Evolutionary conservation across 2,329 filamentous ascomycete species (phyloP).

Genomic region (Hortaea sp.): DNA sequence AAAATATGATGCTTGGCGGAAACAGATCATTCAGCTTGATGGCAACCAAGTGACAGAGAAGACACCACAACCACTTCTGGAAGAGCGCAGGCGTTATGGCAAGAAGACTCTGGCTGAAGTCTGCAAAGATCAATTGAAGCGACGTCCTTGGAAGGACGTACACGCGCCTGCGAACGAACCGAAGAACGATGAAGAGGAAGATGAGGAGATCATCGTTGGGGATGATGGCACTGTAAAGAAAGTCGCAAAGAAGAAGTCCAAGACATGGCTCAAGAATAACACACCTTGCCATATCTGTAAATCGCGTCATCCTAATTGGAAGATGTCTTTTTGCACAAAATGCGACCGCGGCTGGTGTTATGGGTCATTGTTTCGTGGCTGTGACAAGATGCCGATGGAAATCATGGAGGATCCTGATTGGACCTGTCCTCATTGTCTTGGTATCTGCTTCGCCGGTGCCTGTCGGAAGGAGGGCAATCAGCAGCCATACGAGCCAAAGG

Average conservation of each 20-base stretch:
- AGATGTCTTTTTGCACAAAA: constrained; percentile 67
- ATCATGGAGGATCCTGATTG: constrained; percentile 73
- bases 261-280: constrained; percentile 40
- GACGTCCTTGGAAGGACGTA: constrained; percentile 74
- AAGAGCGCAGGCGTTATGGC: constrained; percentile 55
- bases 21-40: constrained; percentile 64
- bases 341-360: constrained; percentile 81
- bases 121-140: constrained; percentile 79
- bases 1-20: constrained; percentile 75
- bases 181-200: constrained; percentile 34
- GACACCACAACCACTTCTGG: constrained; percentile 60
- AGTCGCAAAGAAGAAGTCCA: constrained; percentile 50
- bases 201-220: constrained; percentile 49
- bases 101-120: constrained; percentile 82
- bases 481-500: constrained; percentile 73
- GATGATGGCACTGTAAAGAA: constrained; percentile 56
- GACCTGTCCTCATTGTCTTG: constrained; percentile 78
- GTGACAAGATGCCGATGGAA: constrained; percentile 76
- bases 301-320: constrained; percentile 71
- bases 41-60: constrained; percentile 54
- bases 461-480: constrained; percentile 64
- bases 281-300: constrained; percentile 72
- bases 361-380: constrained; percentile 81
- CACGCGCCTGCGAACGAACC: constrained; percentile 45
- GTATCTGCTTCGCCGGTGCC: constrained; percentile 75